Evolutionary conservation across 768 basidiomycete species (phyloP).

Genomic region (Tricholoma saponaceum): DNA sequence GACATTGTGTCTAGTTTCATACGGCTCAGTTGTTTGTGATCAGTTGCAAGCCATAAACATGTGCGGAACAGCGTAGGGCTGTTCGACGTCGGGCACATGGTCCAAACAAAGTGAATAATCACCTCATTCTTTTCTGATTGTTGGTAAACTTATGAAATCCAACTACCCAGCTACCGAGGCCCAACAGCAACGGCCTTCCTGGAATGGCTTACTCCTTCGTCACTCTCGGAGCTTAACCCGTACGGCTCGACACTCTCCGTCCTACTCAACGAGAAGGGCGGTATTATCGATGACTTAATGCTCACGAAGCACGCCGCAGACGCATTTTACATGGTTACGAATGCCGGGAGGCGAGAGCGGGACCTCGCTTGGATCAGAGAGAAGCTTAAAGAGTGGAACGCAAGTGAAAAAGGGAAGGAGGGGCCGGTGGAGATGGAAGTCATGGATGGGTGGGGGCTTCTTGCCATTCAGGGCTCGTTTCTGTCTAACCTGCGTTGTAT

Average conservation of each 20-base stretch:
- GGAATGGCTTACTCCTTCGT: conserved; percentile 87
- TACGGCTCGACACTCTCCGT: conserved; percentile 86
- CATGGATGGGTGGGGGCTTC: conserved; percentile 78
- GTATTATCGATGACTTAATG: conserved; percentile 95
- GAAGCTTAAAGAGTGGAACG: conserved; percentile 78
- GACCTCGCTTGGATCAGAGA: conserved; percentile 76
- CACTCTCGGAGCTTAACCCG: conserved; percentile 59
- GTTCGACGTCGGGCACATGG: conserved; percentile 99
- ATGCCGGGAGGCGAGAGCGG: conserved; percentile 80
- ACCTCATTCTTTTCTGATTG: not conserved
- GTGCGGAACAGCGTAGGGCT: conserved; percentile 79
- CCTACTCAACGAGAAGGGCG: conserved; percentile 82
- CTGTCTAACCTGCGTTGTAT: not conserved
- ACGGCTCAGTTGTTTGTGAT: not conserved
- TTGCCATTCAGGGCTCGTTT: conserved; percentile 81
- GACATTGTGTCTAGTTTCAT: not conserved
- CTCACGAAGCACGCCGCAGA: conserved; percentile 79
- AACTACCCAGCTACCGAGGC: conserved; percentile 66
- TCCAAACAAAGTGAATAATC: conserved; percentile 77
- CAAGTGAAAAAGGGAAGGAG: conserved; percentile 40
- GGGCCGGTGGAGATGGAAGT: conserved; percentile 78
- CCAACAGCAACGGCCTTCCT: conserved; percentile 76
- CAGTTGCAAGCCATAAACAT: conserved; percentile 89
- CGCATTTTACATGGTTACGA: conserved; percentile 94
- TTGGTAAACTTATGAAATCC: not conserved